These are phyloP conservation scores for Phytophthora boehmeriae DNA, from an alignment of 352 stramenopile genomes.

Conservation along the genomic window DNA sequence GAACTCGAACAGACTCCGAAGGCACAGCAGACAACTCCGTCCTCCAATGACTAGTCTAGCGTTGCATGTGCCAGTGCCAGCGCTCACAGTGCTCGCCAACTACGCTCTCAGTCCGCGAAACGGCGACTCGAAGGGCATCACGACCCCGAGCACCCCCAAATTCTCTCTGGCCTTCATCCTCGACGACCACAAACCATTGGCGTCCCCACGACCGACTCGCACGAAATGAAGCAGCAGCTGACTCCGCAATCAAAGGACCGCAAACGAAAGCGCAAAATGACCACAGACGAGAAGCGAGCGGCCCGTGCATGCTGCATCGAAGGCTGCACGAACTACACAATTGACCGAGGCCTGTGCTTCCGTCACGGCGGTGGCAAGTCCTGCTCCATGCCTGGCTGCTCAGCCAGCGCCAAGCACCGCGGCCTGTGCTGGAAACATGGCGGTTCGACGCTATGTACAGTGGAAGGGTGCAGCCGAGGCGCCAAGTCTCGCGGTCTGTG, in stretches of 20 bases:
- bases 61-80: slow-evolving; percentile 5
- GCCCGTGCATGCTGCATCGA: slow-evolving; percentile 55
- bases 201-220: not conserved
- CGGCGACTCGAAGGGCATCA: not conserved
- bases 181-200: slow-evolving; percentile 23
- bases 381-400: slow-evolving; percentile 49
- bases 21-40: not conserved
- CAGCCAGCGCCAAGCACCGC: slow-evolving; percentile 54
- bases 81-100: not conserved
- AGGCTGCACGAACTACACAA: slow-evolving; percentile 55
- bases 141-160: slow-evolving; percentile 11
- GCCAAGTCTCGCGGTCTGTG: slow-evolving; percentile 74
- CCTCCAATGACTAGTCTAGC: slow-evolving; percentile 3
- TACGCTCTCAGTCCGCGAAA: not conserved
- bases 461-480: slow-evolving; percentile 56
- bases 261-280: slow-evolving; percentile 16
- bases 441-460: slow-evolving; percentile 53
- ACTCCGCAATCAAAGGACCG: slow-evolving; percentile 5
- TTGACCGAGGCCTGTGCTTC: slow-evolving; percentile 54
- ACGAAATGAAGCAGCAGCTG: not conserved
- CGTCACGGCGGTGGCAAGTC: slow-evolving; percentile 51
- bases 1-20: not conserved
- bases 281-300: slow-evolving; percentile 22
- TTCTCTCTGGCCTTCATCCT: slow-evolving; percentile 34
- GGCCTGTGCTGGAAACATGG: slow-evolving; percentile 43